phyloP scores from a whole-genome alignment of 352 stramenopile species.

The Pythium apleroticum region DNA sequence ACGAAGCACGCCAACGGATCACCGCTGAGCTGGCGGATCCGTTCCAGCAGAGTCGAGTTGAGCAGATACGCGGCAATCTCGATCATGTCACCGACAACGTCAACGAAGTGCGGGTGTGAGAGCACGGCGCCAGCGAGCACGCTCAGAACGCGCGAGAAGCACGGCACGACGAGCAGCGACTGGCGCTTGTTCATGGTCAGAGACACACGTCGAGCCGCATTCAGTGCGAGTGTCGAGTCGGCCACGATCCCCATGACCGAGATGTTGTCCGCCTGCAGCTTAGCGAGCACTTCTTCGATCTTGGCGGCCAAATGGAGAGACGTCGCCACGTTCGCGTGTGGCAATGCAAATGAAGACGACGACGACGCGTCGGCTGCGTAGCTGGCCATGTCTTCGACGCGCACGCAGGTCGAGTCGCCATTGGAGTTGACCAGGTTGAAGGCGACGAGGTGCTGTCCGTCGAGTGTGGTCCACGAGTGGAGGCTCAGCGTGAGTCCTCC shows the following conservation, averaged over 20 bases:
- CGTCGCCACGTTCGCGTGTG: conserved; percentile 24
- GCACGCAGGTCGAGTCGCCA: conserved; percentile 66
- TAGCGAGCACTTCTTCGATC: conserved; percentile 59
- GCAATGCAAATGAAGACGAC: background rate
- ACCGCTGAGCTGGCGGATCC: conserved; percentile 38
- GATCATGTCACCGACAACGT: conserved; percentile 56
- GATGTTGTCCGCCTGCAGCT: conserved; percentile 57
- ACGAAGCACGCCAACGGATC: conserved; percentile 45
- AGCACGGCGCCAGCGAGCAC: conserved; percentile 56
- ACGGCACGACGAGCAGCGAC: conserved; percentile 67
- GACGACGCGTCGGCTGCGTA: background rate
- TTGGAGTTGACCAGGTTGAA: conserved; percentile 82
- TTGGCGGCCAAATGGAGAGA: conserved; percentile 30
- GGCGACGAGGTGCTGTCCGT: conserved; percentile 64
- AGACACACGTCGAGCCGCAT: conserved; percentile 56
- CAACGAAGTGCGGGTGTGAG: conserved; percentile 48
- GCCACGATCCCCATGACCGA: conserved; percentile 74
- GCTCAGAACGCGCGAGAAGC: conserved; percentile 53
- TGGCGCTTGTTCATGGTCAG: conserved; percentile 34
- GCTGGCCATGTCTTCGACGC: conserved; percentile 49
- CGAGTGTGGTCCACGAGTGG: conserved; percentile 63
- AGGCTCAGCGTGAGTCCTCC: conserved; percentile 75
- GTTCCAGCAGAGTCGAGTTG: conserved; percentile 41
- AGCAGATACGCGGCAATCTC: conserved; percentile 67
- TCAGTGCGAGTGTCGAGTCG: conserved; percentile 58